Evolutionary conservation across 2,329 filamentous ascomycete species (phyloP).

Genomic region (Penicillium sp.): DNA sequence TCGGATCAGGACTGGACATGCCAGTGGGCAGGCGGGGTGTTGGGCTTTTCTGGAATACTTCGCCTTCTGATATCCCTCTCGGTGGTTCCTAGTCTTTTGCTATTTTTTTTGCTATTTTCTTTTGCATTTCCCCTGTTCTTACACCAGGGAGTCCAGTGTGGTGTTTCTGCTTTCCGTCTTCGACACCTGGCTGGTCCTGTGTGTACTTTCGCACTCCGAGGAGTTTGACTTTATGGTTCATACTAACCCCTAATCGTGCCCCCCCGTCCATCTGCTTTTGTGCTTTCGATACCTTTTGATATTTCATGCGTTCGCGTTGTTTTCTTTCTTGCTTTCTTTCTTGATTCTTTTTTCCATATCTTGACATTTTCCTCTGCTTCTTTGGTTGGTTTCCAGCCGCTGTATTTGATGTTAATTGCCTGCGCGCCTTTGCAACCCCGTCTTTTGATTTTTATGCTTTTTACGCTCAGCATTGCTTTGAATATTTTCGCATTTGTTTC

Average conservation of each 20-base stretch:
- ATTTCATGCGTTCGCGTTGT: slow-evolving; percentile 5
- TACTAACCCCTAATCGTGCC: slow-evolving; percentile 31
- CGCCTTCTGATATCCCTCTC: slow-evolving; percentile 26
- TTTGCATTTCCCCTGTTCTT: slow-evolving; percentile 29
- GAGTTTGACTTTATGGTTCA: slow-evolving; percentile 28
- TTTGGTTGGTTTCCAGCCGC: slow-evolving; percentile 8
- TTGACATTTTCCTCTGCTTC: slow-evolving; percentile 19
- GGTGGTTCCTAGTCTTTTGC: slow-evolving; percentile 26
- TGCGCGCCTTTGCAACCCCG: slow-evolving; percentile 23
- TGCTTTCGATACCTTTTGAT: slow-evolving; percentile 29
- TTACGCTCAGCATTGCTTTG: slow-evolving; percentile 17
- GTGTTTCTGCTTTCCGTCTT: slow-evolving; percentile 32
- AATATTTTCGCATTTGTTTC: slow-evolving; percentile 15
- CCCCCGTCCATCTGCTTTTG: slow-evolving; percentile 23
- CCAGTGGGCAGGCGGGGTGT: slow-evolving; percentile 29
- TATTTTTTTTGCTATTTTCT: slow-evolving; percentile 17
- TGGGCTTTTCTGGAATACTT: slow-evolving; percentile 25
- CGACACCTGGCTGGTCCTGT: slow-evolving; percentile 42
- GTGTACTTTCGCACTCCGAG: slow-evolving; percentile 37
- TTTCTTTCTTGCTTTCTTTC: neutral
- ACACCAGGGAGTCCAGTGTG: slow-evolving; percentile 40
- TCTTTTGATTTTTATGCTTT: slow-evolving; percentile 15
- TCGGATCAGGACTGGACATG: slow-evolving; percentile 31
- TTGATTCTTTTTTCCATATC: slow-evolving; percentile 13
- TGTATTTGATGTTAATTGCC: slow-evolving; percentile 24